Evolutionary conservation across 495 filamentous ascomycete genomes (phyloP).

Genomic region (Penicillium ochrochloron): DNA sequence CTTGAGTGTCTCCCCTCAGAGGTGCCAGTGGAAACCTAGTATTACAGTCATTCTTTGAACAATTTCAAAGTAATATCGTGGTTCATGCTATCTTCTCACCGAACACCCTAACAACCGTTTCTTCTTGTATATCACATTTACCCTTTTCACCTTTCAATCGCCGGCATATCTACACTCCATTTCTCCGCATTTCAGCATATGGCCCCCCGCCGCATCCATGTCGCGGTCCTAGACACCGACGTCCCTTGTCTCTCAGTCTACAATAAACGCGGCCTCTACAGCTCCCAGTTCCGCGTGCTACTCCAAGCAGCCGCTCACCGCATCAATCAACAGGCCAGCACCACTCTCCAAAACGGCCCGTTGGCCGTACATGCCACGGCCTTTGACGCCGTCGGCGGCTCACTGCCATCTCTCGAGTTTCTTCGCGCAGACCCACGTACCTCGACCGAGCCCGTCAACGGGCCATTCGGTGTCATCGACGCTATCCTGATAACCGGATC

Average conservation of each 20-base stretch:
- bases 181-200: conserved; percentile 12
- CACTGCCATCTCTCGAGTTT: conserved; percentile 34
- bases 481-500: conserved; percentile 50
- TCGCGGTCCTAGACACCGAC: conserved; percentile 49
- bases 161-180: background rate
- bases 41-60: conserved; percentile 3
- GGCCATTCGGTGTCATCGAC: conserved; percentile 33
- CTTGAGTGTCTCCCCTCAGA: no score
- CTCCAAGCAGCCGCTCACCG: conserved; percentile 41
- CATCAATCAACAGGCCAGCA: conserved; percentile 26
- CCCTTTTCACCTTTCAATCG: background rate
- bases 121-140: background rate
- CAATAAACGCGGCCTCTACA: conserved; percentile 41
- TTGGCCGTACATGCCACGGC: conserved; percentile 40
- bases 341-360: conserved; percentile 18
- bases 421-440: conserved; percentile 28
- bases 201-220: conserved; percentile 36
- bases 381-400: conserved; percentile 45
- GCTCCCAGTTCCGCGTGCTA: conserved; percentile 42
- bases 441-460: conserved; percentile 16
- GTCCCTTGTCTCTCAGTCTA: conserved; percentile 44
- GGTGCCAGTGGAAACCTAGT: no score
- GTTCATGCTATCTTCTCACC: background rate
- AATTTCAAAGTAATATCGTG: background rate
- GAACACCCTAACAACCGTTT: background rate